These are phyloP conservation scores for Hanseniaspora clermontiae DNA, from an alignment of 805 yeast genomes.

Conservation along the genomic window DNA sequence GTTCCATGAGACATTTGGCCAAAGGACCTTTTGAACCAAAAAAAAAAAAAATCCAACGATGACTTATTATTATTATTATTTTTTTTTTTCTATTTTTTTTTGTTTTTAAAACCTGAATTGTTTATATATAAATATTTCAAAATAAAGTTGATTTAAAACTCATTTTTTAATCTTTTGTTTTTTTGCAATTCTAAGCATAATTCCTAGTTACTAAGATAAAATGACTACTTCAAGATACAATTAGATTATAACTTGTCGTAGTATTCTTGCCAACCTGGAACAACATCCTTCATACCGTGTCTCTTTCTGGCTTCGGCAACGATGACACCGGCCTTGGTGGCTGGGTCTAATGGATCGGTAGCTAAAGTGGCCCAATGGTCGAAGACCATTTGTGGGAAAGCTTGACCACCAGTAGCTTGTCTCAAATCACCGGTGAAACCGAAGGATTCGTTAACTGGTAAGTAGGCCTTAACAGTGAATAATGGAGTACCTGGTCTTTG, in stretches of 20 bases:
- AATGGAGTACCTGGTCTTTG: conserved; percentile 99
- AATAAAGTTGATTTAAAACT: too few species aligned
- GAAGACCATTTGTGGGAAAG: conserved; percentile 99
- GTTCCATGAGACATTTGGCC: conserved; percentile 21
- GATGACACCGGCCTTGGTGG: conserved; percentile 56
- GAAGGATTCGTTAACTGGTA: conserved; percentile 99
- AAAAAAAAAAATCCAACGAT: too few species aligned
- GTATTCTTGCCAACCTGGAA: conserved; percentile 99
- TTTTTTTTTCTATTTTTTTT: background rate
- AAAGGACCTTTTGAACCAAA: background rate
- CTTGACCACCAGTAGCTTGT: conserved; percentile 99
- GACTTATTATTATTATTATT: background rate
- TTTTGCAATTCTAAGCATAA: background rate
- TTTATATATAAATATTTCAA: background rate
- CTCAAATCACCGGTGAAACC: conserved; percentile 99
- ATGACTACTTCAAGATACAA: background rate
- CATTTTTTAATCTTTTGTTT: background rate
- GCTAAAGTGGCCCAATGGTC: conserved; percentile 91
- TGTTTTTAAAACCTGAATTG: background rate
- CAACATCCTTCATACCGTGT: conserved; percentile 91
- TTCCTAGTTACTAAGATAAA: conserved; percentile 1
- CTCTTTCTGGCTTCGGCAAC: conserved; percentile 72
- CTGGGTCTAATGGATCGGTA: conserved; percentile 88
- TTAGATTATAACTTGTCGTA: conserved; percentile 66
- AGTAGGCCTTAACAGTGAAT: conserved; percentile 98